Conservation (phyloP, 768 basidiomycete genomes). For the Scleroderma bovista region DNA sequence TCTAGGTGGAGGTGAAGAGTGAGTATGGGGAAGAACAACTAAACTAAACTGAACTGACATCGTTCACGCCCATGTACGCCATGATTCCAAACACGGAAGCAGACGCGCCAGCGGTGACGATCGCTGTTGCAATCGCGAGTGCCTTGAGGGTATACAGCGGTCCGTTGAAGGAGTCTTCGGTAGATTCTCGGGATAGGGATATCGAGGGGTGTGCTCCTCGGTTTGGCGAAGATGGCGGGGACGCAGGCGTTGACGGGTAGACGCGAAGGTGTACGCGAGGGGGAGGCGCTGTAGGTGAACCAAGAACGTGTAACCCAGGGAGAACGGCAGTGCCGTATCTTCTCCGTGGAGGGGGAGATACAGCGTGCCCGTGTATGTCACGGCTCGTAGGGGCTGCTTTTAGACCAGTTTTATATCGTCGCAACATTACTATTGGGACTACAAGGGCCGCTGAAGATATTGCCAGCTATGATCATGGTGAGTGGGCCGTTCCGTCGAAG, state of each 20-base stretch:
- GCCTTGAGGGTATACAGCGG: conserved; percentile 57
- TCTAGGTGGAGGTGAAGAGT: conserved; percentile 30
- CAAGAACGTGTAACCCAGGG: neutral
- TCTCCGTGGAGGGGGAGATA: conserved; percentile 6
- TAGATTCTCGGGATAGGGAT: neutral
- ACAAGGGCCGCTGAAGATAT: conserved; percentile 10
- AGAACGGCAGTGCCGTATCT: neutral
- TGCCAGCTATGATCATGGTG: conserved; percentile 4
- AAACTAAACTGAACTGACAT: conserved; percentile 37
- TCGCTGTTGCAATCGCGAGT: conserved; percentile 56
- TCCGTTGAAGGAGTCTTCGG: conserved; percentile 39
- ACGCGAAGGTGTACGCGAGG: neutral
- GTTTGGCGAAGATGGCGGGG: neutral
- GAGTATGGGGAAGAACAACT: conserved; percentile 1
- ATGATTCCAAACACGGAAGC: conserved; percentile 45
- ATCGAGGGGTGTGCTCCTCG: neutral
- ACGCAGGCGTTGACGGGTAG: neutral
- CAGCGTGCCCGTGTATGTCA: neutral
- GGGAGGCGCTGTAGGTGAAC: neutral
- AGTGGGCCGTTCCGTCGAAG: neutral
- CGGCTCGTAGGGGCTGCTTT: neutral
- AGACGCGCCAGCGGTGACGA: conserved; percentile 47
- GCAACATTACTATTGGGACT: conserved; percentile 8
- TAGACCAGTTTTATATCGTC: conserved; percentile 6
- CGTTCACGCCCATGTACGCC: conserved; percentile 45